These are phyloP conservation scores for Syzygium grande DNA, from an alignment of 345 rosid genomes.

Conservation along the genomic window DNA sequence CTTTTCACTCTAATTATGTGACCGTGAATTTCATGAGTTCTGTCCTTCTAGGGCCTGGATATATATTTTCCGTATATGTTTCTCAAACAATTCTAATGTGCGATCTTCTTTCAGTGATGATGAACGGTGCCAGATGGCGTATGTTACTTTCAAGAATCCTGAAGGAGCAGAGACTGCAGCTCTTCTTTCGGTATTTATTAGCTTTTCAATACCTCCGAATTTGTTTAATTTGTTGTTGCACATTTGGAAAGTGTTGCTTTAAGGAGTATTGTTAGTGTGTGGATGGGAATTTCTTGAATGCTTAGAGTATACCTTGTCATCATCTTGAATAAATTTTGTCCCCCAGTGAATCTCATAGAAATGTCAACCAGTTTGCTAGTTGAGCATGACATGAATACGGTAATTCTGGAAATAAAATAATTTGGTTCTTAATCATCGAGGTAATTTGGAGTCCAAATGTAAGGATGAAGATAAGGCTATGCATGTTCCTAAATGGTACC, in stretches of 20 bases:
- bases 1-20: neutral
- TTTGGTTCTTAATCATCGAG: neutral
- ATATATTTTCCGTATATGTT: neutral
- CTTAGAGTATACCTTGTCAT: neutral
- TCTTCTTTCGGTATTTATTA: conserved; percentile 62
- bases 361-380: neutral
- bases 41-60: neutral
- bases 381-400: neutral
- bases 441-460: neutral
- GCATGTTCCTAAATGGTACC: neutral
- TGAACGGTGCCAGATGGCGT: conserved; percentile 61
- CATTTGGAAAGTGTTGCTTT: neutral
- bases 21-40: neutral
- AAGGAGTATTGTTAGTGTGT: neutral
- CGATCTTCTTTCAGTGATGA: conserved; percentile 21
- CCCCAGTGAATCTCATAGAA: neutral
- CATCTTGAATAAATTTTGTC: neutral
- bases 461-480: neutral
- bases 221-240: neutral
- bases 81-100: neutral
- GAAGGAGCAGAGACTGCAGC: conserved; percentile 93
- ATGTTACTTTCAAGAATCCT: conserved; percentile 78
- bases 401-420: neutral
- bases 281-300: neutral
- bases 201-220: neutral